Evolutionary conservation across 305 asterid genomes (phyloP), one percentile per base, ranked within the genome.

Genomic region (Nicotiana rustica): DNA sequence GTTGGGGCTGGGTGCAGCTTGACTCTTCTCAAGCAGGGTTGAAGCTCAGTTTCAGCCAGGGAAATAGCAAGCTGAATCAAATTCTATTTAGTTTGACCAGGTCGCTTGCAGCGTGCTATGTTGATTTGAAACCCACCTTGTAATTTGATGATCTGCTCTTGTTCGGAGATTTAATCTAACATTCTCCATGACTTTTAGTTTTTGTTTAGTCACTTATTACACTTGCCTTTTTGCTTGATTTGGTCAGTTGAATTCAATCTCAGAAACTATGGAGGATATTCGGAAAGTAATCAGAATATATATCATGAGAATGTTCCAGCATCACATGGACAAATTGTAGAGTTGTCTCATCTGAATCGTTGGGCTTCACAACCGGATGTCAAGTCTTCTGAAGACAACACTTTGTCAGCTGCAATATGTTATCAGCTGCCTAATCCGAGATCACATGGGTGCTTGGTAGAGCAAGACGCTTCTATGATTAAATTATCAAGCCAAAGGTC

Each of bases 221-320:
- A 77, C 35, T 81, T 31, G 75, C 67, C 76, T 62, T 35, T 77
- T 60, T 61, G 73, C 75, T 82, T 65, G 66, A 29, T 56, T 41
- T 77, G 85, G 78, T 68, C 75, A 85, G 85, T 83, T 81, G 64
- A 65, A 73, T 78, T 76, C 61, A 67, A 77, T 84, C 69, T 83
- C 80, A 73, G 81, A 47, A 81, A 82, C 67, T 67, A 35, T 17
- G 68, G 81, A 73, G 76, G 78, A 41, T 49, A 49, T 82, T 68
- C 80, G 29, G 87, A 85, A 81, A 82, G 41, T 83, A 85, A 84
- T 75, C 86, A 75, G 65, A 79, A 70, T 65, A 67, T 78, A 84
- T 80, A 70, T 85, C 81, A 56, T 85, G 83, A 41, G 59, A 69
- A 75, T 57, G 73, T 81, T 87, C 75, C 81, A 62, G 79, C 86